Base-by-base conservation (phyloP, 495 filamentous ascomycete species). In the Lophium mytilinum region DNA sequence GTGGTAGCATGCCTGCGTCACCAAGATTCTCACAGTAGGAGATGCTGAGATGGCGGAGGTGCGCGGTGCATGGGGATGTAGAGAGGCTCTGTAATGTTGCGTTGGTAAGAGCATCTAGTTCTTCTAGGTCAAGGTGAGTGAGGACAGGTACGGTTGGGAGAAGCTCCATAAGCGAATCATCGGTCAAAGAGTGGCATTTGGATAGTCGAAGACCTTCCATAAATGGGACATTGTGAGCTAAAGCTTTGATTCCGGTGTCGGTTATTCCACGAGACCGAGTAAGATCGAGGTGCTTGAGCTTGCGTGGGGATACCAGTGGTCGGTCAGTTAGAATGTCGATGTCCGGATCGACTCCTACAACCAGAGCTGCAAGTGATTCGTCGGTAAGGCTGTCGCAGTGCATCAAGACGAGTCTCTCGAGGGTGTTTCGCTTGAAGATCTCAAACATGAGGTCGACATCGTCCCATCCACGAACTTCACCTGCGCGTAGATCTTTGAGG, bases 111-210 rank as follows among this genome's bases (percentile, higher is more conserved):
- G 83, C 76, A 0, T 82, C 76, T 18, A 96, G 75, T 61, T 96
- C 91, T 70, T 98, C 93, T 0, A 97, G 69, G 56, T 98, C 93
- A 46, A 98, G 74, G 65, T 95, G 91, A 0, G 88, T 89, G 17
- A 98, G 79, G 4, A 76, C 73, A 1, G 89, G 87, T 0, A 83
- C 78, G 0, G 87, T 88, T 3, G 83, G 83, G 8, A 98, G 71
- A 18, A 98, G 77, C 0, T 82, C 79, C 8, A 77, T 78, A 17
- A 98, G 75, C 0, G 84, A 82, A 4, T 77, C 79, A 67, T 98
- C 90, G 1, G 83, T 88, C 21, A 97, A 68, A 21, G 75, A 73
- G 5, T 71, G 74, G 58, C 90, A 88, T 34, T 87, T 83, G 1
- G 82, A 85, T 18, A 97, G 75, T 62, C 90, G 87, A 5, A 98